Evolutionary conservation across 1,284 basidiomycete species (phyloP).

Genomic region (Cystobasidium sp.): DNA sequence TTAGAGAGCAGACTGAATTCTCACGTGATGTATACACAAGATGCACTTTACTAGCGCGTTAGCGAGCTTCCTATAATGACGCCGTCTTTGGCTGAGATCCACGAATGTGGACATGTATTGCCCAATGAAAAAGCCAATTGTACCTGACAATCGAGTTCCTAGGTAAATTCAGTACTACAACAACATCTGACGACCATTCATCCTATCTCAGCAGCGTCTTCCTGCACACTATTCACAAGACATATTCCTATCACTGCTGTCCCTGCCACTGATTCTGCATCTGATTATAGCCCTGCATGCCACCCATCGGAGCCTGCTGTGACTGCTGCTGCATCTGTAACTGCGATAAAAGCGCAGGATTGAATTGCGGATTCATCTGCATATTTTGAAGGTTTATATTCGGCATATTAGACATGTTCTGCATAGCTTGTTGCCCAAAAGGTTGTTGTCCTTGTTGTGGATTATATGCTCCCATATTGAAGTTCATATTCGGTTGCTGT

Average conservation of each 20-base stretch:
- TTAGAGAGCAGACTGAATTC: not conserved
- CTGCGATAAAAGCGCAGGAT: constrained; percentile 29
- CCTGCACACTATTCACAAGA: too few species aligned
- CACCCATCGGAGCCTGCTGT: constrained; percentile 17
- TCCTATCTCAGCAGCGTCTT: too few species aligned
- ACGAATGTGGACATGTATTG: too few species aligned
- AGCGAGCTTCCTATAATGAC: too few species aligned
- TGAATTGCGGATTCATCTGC: constrained; percentile 29
- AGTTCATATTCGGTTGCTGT: constrained; percentile 12
- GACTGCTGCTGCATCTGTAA: constrained; percentile 34
- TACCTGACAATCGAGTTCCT: not conserved
- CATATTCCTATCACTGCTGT: not conserved
- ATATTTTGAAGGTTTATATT: constrained; percentile 23
- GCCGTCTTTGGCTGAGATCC: too few species aligned
- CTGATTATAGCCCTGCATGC: constrained; percentile 3
- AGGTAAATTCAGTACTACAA: not conserved
- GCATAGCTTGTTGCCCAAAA: constrained; percentile 22
- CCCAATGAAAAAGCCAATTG: too few species aligned
- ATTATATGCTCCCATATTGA: constrained; percentile 13
- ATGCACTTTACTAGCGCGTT: not conserved
- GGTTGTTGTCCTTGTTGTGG: constrained; percentile 20
- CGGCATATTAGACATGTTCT: constrained; percentile 25
- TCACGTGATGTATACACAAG: not conserved
- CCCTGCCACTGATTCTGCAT: constrained; percentile 20
- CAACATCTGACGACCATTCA: not conserved